phyloP scores from a whole-genome alignment of 2,329 filamentous ascomycete species.

The Aspergillus transmontanensis region DNA sequence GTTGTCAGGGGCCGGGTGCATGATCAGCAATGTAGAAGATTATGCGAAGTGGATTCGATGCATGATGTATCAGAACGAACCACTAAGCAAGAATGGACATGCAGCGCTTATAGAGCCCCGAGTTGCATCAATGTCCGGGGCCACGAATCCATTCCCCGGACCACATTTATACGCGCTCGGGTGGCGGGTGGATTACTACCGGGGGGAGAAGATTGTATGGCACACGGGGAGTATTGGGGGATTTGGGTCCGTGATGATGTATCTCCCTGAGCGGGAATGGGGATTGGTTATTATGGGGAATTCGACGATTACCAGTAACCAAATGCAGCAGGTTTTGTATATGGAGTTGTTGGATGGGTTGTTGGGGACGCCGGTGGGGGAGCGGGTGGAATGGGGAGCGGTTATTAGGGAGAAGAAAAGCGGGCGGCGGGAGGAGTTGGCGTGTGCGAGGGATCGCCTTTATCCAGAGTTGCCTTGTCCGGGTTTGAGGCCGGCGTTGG shows the following conservation, averaged over 20 bases:
- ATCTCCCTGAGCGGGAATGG: neutral
- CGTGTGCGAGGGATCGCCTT: neutral
- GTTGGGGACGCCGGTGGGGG: neutral
- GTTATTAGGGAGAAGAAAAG: neutral
- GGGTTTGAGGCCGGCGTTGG: neutral
- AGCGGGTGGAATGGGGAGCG: neutral
- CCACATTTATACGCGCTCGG: neutral
- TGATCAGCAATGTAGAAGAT: slow-evolving; percentile 40
- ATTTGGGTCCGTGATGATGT: neutral
- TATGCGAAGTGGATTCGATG: slow-evolving; percentile 33
- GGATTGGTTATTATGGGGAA: neutral
- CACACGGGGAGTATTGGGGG: neutral
- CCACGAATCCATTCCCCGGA: neutral
- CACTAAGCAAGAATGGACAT: slow-evolving; percentile 26
- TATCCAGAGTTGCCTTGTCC: neutral
- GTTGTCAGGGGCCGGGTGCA: slow-evolving; percentile 46
- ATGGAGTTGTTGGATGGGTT: neutral
- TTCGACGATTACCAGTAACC: neutral
- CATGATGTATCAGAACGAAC: slow-evolving; percentile 28
- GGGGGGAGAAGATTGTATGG: neutral
- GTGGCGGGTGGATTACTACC: neutral
- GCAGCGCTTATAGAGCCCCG: slow-evolving; percentile 26
- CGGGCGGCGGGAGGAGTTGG: neutral
- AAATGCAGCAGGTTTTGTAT: neutral
- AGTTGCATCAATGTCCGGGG: slow-evolving; percentile 4